phyloP scores from a whole-genome alignment of 495 filamentous ascomycete species.

The Tuber umbilicatum region DNA sequence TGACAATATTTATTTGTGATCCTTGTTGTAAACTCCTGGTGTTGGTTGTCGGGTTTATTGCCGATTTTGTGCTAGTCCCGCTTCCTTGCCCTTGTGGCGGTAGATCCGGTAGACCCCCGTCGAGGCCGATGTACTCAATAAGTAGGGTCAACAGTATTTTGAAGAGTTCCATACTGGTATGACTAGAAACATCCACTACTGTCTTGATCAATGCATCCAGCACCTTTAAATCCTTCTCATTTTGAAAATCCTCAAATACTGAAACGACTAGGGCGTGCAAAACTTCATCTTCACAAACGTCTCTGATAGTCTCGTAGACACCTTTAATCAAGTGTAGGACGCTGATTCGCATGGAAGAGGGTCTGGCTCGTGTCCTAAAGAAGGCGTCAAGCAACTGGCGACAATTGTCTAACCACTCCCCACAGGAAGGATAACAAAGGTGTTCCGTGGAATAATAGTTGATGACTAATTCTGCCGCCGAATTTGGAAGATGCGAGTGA shows the following conservation, averaged over 20 bases:
- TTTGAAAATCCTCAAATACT: conserved; percentile 46
- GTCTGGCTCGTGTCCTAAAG: conserved; percentile 57
- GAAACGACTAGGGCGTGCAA: conserved; percentile 45
- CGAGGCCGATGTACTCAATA: conserved; percentile 34
- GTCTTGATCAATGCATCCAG: conserved; percentile 48
- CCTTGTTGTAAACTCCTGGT: conserved; percentile 24
- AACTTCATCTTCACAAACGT: conserved; percentile 54
- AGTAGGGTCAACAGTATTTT: conserved; percentile 50
- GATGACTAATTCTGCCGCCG: conserved; percentile 53
- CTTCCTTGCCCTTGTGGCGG: conserved; percentile 9
- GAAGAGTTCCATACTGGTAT: conserved; percentile 51
- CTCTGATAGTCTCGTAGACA: conserved; percentile 53
- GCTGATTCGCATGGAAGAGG: conserved; percentile 59
- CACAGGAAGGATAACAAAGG: conserved; percentile 65
- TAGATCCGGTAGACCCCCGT: conserved; percentile 14
- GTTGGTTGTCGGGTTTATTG: conserved; percentile 33
- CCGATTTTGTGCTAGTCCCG: not conserved
- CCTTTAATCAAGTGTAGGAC: conserved; percentile 49
- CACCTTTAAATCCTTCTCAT: conserved; percentile 50
- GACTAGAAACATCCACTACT: conserved; percentile 49
- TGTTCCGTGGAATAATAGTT: conserved; percentile 55
- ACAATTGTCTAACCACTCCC: conserved; percentile 60
- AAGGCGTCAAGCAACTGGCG: conserved; percentile 58
- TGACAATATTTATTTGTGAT: conserved; percentile 51
- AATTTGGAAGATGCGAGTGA: conserved; percentile 53